These are phyloP conservation scores for Fusarium haematococcum DNA, from an alignment of 2,329 filamentous ascomycete species.

Conservation along the genomic window DNA sequence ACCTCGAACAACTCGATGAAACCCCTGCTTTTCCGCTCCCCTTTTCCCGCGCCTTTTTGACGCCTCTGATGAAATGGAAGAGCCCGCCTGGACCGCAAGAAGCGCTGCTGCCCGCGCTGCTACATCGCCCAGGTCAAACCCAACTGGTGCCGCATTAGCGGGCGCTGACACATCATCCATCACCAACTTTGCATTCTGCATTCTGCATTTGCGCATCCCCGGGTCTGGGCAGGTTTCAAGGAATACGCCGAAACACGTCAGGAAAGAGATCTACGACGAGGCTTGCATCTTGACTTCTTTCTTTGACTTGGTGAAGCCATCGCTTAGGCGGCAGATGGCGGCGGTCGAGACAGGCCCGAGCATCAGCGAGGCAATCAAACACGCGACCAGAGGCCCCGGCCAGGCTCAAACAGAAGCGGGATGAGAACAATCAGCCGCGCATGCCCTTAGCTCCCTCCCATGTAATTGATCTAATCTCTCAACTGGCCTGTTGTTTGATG, in stretches of 20 bases:
- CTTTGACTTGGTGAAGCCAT: conserved; percentile 12
- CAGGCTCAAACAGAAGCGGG: conserved; percentile 41
- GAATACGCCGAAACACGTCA: conserved; percentile 7
- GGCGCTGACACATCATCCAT: conserved; percentile 22
- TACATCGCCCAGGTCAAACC: not conserved
- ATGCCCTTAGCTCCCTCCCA: conserved; percentile 14
- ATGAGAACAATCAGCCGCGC: conserved; percentile 34
- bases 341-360: not conserved
- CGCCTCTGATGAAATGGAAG: conserved; percentile 20
- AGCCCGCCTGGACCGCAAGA: not conserved
- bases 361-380: conserved; percentile 25
- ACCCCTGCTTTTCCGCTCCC: conserved; percentile 9
- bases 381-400: conserved; percentile 28
- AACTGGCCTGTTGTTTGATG: conserved; percentile 10
- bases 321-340: conserved; percentile 8
- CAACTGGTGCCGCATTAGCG: conserved; percentile 14
- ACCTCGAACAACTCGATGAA: conserved; percentile 17
- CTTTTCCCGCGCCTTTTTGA: conserved; percentile 7
- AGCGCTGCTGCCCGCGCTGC: not conserved
- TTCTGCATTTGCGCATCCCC: not conserved
- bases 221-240: conserved; percentile 26
- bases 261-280: not conserved
- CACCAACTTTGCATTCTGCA: not conserved
- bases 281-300: not conserved
- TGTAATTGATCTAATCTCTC: conserved; percentile 30